These are phyloP conservation scores for Colletotrichum musae DNA, from an alignment of 2,329 filamentous ascomycete genomes.

Conservation along the genomic window DNA sequence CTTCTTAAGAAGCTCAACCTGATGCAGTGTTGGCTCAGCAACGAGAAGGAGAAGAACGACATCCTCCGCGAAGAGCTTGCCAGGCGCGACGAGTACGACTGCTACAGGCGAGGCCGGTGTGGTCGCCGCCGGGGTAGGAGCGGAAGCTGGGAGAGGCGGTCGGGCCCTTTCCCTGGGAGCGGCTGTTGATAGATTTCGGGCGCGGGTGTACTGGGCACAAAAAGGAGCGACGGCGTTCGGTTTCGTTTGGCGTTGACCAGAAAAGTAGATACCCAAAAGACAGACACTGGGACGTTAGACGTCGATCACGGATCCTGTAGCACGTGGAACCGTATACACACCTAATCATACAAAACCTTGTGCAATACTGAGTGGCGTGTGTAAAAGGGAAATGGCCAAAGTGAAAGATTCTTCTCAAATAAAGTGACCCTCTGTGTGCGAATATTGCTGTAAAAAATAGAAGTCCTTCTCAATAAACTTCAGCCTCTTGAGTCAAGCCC, in stretches of 20 bases:
- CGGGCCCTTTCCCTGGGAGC: constrained; percentile 4
- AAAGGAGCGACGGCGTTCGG: background rate
- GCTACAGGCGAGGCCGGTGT: constrained; percentile 7
- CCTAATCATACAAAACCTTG: too few relatives aligned
- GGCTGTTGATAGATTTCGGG: background rate
- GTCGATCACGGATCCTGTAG: background rate
- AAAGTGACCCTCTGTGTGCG: too few relatives aligned
- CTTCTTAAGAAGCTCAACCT: constrained; percentile 34
- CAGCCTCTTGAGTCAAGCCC: too few relatives aligned
- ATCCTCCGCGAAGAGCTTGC: constrained; percentile 34
- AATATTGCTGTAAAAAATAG: too few relatives aligned
- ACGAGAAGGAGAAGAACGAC: constrained; percentile 27
- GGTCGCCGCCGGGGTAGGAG: constrained; percentile 29
- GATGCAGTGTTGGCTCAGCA: constrained; percentile 28
- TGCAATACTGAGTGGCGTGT: too few relatives aligned
- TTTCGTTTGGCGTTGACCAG: background rate
- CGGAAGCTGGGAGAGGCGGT: constrained; percentile 34
- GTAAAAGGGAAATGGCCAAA: too few relatives aligned
- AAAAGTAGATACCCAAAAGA: background rate
- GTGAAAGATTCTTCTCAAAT: too few relatives aligned
- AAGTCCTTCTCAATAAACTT: too few relatives aligned
- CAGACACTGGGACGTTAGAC: background rate
- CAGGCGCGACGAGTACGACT: constrained; percentile 33
- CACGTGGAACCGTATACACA: too few relatives aligned
- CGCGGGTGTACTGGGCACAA: background rate